Base-by-base conservation (phyloP, 2,329 filamentous ascomycete genomes). In the Pseudogymnoascus sp. region DNA sequence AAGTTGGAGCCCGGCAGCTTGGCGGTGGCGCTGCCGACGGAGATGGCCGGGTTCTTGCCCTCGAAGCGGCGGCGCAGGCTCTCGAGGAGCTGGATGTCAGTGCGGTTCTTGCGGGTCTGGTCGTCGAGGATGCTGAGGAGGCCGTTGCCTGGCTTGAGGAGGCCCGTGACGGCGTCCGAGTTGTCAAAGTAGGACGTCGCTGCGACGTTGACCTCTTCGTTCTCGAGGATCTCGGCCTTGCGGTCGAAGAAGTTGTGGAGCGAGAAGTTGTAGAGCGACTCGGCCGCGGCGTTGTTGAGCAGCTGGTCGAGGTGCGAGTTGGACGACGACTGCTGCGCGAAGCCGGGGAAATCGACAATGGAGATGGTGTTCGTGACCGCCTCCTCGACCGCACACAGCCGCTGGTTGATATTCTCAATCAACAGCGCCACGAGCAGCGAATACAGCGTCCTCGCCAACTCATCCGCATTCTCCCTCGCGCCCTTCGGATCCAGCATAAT, bases 151-250 rank as follows among this genome's bases (percentile, higher is more conserved):
- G 91, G 83, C 78, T 97, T 99, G 63, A 99, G 80, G 33, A 99
- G 82, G 11, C 92, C 93, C 71, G 90, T 91, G 65, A 97, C 92
- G 9, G 93, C 92, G 74, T 97, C 95, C 0, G 90, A 92, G 75
- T 97, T 99, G 76, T 99, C 95, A 70, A 97, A 99, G 76, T 97
- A 99, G 77, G 91, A 96, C 0, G 93, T 97, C 0, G 93, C 88
- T 1, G 93, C 84, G 2, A 99, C 91, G 33, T 82, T 86, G 37
- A 99, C 91, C 73, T 99, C 95, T 74, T 99, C 95, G 1, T 88
- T 92, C 72, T 99, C 95, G 21, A 99, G 82, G 77, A 96, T 85
- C 66, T 97, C 93, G 0, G 93, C 92, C 75, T 95, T 96, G 68
- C 88, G 88, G 72, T 97, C 93, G 74, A 97, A 99, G 77, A 99